Evolutionary conservation across 495 filamentous ascomycete genomes (phyloP).

Genomic region (Stereocaulon alpinum): DNA sequence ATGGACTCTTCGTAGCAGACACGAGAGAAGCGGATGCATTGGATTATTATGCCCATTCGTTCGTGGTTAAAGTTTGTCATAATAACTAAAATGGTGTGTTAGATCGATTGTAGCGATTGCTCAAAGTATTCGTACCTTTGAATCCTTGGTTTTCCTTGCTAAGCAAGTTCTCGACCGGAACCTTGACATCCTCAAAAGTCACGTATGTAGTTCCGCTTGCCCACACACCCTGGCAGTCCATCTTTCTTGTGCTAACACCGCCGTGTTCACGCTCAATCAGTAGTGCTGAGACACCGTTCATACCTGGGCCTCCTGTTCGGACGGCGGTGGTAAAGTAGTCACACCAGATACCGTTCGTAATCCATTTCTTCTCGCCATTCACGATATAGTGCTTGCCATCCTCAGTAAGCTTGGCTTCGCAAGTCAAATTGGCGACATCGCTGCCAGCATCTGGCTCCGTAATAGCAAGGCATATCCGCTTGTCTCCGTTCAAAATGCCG

Average conservation of each 20-base stretch:
- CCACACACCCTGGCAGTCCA: slow-evolving; percentile 99
- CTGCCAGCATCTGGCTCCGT: slow-evolving; percentile 73
- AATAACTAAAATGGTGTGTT: slow-evolving; percentile 45
- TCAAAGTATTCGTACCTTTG: slow-evolving; percentile 43
- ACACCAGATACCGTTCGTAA: slow-evolving; percentile 92
- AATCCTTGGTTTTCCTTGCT: slow-evolving; percentile 99
- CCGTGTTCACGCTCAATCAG: slow-evolving; percentile 73
- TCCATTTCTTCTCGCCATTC: slow-evolving; percentile 99
- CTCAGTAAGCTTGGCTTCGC: slow-evolving; percentile 83
- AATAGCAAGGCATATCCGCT: slow-evolving; percentile 86
- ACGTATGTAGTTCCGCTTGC: slow-evolving; percentile 91
- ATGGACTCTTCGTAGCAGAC: slow-evolving; percentile 95
- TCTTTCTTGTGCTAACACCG: slow-evolving; percentile 82
- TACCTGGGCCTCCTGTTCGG: slow-evolving; percentile 72
- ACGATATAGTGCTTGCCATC: slow-evolving; percentile 99
- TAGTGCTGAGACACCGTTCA: slow-evolving; percentile 83
- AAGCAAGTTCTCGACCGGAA: slow-evolving; percentile 93
- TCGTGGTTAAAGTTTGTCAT: slow-evolving; percentile 99
- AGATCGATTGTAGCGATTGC: slow-evolving; percentile 6
- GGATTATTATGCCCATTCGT: slow-evolving; percentile 96
- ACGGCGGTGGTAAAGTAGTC: slow-evolving; percentile 98
- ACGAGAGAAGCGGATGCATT: slow-evolving; percentile 87
- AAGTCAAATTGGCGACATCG: slow-evolving; percentile 90
- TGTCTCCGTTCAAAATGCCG: slow-evolving; percentile 79
- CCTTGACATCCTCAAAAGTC: slow-evolving; percentile 97